Evolutionary conservation across 2,329 filamentous ascomycete genomes (phyloP).

Genomic region (Colletotrichum somersetense): DNA sequence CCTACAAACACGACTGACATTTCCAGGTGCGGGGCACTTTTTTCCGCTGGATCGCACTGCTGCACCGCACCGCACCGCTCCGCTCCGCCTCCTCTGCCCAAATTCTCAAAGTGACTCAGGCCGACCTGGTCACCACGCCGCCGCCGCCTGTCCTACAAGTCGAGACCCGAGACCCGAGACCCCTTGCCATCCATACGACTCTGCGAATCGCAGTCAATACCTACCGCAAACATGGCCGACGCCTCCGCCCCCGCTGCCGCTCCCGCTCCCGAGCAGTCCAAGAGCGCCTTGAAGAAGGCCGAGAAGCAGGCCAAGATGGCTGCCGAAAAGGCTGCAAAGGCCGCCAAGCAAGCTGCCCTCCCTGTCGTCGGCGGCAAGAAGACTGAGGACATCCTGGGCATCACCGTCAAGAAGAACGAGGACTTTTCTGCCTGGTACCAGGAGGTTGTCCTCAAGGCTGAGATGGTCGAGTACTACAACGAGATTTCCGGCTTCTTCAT

Average conservation of each 20-base stretch:
- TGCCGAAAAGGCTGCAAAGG: constrained; percentile 72
- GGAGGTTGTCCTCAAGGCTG: constrained; percentile 95
- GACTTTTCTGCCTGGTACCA: constrained; percentile 98
- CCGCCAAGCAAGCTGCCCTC: constrained; percentile 66
- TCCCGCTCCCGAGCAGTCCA: constrained; percentile 59
- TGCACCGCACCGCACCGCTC: neutral
- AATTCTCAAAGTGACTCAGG: constrained; percentile 41
- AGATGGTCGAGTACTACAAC: constrained; percentile 96
- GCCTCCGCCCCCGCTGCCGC: constrained; percentile 38
- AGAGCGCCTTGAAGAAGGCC: constrained; percentile 75
- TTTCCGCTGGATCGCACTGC: constrained; percentile 32
- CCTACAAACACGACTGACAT: constrained; percentile 29
- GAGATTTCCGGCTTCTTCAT: constrained; percentile 98
- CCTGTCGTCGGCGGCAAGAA: constrained; percentile 69
- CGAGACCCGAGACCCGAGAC: constrained; percentile 7
- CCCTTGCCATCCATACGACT: constrained; percentile 24
- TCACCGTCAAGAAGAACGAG: constrained; percentile 85
- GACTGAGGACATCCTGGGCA: constrained; percentile 81
- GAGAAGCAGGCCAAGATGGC: constrained; percentile 73
- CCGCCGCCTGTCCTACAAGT: constrained; percentile 18
- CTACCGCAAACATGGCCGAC: constrained; percentile 43
- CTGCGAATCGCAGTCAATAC: constrained; percentile 32
- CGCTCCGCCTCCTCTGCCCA: constrained; percentile 32
- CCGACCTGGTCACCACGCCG: constrained; percentile 36
- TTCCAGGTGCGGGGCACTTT: constrained; percentile 42